These are phyloP conservation scores for Lumnitzera racemosa DNA, from an alignment of 345 rosid species.

Conservation along the genomic window DNA sequence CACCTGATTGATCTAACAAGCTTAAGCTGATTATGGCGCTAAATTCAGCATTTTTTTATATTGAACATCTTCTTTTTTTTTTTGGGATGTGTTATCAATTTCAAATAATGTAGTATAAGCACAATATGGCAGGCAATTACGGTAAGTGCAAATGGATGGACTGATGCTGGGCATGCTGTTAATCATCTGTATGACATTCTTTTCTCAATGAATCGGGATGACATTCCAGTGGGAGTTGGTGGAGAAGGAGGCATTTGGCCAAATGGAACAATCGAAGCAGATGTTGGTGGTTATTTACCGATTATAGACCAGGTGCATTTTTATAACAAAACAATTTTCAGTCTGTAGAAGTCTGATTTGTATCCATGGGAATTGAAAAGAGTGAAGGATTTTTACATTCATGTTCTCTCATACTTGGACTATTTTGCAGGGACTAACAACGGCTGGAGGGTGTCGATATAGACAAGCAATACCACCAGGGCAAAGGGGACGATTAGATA, in stretches of 20 bases:
- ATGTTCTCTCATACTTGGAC: neutral
- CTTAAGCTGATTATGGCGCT: too few relatives aligned
- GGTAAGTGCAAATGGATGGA: conserved; percentile 18
- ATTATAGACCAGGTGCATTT: conserved; percentile 19
- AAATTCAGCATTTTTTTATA: too few relatives aligned
- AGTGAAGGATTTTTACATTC: neutral
- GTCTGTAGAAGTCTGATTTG: too few relatives aligned
- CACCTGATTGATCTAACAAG: too few relatives aligned
- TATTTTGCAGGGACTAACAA: conserved; percentile 12
- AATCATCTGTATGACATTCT: conserved; percentile 20
- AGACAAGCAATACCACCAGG: conserved; percentile 22
- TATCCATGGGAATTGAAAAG: too few relatives aligned
- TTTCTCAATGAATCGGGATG: conserved; percentile 18
- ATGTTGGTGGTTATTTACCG: conserved; percentile 25
- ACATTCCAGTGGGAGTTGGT: conserved; percentile 23
- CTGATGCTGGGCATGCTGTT: conserved; percentile 17
- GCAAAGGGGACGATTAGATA: neutral
- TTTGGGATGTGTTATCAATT: too few relatives aligned
- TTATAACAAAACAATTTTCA: too few relatives aligned
- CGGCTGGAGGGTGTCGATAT: conserved; percentile 22
- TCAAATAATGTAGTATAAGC: too few relatives aligned
- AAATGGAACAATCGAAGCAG: conserved; percentile 11
- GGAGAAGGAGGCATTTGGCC: conserved; percentile 20
- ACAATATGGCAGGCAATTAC: conserved; percentile 16
- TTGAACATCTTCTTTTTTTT: too few relatives aligned